Evolutionary conservation across 179 eudicot genomes (phyloP).

Genomic region (Beta corolliflora): DNA sequence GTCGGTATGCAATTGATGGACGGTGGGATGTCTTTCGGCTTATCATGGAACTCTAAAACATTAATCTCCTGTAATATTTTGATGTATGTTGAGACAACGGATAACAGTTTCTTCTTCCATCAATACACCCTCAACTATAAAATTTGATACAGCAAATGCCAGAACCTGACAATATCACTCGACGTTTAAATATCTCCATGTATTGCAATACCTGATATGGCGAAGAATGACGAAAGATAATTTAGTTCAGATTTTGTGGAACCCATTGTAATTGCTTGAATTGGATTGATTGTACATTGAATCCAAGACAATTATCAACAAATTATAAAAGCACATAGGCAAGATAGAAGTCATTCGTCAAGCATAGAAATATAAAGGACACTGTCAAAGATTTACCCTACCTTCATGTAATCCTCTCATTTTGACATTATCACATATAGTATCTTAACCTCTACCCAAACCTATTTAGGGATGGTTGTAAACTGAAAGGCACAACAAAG

Average conservation of each 20-base stretch:
- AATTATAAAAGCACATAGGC: background rate
- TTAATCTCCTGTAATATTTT: slow-evolving; percentile 50
- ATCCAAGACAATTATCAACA: background rate
- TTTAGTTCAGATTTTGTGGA: background rate
- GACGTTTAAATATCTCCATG: slow-evolving; percentile 7
- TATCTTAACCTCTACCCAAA: background rate
- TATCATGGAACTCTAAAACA: slow-evolving; percentile 57
- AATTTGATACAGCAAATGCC: slow-evolving; percentile 32
- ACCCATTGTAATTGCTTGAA: background rate
- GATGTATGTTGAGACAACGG: slow-evolving; percentile 31
- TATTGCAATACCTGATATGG: slow-evolving; percentile 9
- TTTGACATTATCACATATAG: background rate
- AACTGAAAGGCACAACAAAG: background rate
- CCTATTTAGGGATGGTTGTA: background rate
- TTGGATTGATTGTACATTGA: background rate
- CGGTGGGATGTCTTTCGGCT: slow-evolving; percentile 50
- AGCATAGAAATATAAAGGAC: background rate
- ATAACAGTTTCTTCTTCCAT: slow-evolving; percentile 52
- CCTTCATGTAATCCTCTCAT: background rate
- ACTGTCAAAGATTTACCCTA: background rate
- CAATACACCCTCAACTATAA: slow-evolving; percentile 44
- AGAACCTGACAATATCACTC: slow-evolving; percentile 22
- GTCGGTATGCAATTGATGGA: slow-evolving; percentile 75
- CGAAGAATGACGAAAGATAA: background rate
- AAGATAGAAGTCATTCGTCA: background rate